Percentiles rank a stretch among this genome's conserved stretches.
Evolutionary conservation across 1,139 yeast species (phyloP).

Genomic region (Candida tropicalis): DNA sequence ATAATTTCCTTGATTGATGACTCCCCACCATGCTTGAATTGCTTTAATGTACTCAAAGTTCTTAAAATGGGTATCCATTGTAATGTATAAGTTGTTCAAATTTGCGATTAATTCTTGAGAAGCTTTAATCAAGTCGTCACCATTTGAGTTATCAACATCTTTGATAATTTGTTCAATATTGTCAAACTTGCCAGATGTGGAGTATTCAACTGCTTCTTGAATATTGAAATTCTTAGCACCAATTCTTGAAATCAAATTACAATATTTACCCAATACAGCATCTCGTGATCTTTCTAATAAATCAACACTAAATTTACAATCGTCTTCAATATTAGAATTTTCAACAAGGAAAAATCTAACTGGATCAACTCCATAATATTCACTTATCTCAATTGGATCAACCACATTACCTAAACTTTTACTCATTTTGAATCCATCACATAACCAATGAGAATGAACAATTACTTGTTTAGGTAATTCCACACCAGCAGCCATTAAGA

Average conservation of each 20-base stretch:
- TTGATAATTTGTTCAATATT: conserved; percentile 28
- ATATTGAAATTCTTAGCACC: conserved; percentile 73
- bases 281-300: conserved; percentile 61
- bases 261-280: conserved; percentile 77
- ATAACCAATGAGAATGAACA: conserved; percentile 94
- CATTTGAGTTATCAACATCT: background rate
- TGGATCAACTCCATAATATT: conserved; percentile 70
- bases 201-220: conserved; percentile 39
- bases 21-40: conserved; percentile 61
- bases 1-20: conserved; percentile 63
- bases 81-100: conserved; percentile 23
- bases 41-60: conserved; percentile 62
- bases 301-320: conserved; percentile 74
- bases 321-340: conserved; percentile 73
- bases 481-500: conserved; percentile 78
- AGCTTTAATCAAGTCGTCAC: conserved; percentile 19
- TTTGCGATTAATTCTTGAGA: conserved; percentile 22
- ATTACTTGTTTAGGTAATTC: conserved; percentile 72
- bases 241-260: conserved; percentile 73
- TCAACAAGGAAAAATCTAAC: conserved; percentile 76
- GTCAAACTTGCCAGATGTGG: conserved; percentile 23
- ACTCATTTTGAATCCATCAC: conserved; percentile 90
- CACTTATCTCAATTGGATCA: conserved; percentile 71
- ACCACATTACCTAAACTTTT: conserved; percentile 95
- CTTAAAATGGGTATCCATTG: conserved; percentile 45